Evolutionary conservation across 2,329 filamentous ascomycete species (phyloP).

Genomic region (Onygena corvina): DNA sequence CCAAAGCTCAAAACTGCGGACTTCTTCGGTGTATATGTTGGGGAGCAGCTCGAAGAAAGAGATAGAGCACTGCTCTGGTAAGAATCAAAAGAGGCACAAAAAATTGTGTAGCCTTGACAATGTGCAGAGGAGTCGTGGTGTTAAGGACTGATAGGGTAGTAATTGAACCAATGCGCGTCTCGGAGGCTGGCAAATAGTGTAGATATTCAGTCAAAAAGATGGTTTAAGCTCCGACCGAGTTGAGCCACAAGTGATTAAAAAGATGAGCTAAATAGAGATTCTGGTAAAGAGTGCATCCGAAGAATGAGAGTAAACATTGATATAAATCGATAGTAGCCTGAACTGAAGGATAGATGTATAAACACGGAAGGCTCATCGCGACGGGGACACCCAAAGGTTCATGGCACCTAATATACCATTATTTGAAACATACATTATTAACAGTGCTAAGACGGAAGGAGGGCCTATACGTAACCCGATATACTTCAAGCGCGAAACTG

Average conservation of each 20-base stretch:
- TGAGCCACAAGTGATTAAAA: background rate
- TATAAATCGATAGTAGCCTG: background rate
- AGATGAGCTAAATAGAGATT: background rate
- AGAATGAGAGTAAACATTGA: background rate
- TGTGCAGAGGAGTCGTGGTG: background rate
- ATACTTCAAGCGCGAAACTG: constrained; percentile 7
- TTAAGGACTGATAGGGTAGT: background rate
- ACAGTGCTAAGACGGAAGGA: background rate
- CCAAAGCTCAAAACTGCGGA: background rate
- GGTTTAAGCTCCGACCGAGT: background rate
- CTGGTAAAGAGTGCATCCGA: background rate
- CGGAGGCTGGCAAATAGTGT: background rate
- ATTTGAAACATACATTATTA: constrained; percentile 7
- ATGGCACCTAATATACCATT: constrained; percentile 3
- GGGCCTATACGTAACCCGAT: background rate
- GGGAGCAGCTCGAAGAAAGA: background rate
- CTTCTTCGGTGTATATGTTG: background rate
- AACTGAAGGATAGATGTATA: background rate
- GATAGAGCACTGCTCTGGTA: background rate
- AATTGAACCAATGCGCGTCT: background rate
- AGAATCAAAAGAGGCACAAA: background rate
- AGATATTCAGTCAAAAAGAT: background rate
- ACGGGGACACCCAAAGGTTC: background rate
- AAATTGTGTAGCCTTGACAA: background rate
- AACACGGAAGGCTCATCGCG: background rate